Conservation (phyloP, 306 rosid genomes). For the Cucurbita moschata region DNA sequence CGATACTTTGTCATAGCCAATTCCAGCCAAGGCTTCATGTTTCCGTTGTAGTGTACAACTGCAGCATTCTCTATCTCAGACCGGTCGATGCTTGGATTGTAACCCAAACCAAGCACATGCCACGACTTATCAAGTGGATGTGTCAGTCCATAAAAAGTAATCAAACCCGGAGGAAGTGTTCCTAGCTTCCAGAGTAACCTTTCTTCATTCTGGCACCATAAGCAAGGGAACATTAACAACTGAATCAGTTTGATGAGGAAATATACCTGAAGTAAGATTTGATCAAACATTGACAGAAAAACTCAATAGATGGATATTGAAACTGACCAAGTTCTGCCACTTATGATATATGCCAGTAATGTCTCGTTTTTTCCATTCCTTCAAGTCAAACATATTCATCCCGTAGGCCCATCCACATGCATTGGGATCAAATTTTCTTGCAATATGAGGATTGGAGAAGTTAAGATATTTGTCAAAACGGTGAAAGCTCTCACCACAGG, state of each 20-base stretch:
- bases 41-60: conserved; percentile 87
- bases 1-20: conserved; percentile 86
- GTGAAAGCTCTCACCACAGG: conserved; percentile 95
- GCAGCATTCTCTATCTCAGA: conserved; percentile 69
- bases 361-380: conserved; percentile 84
- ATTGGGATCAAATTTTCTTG: conserved; percentile 86
- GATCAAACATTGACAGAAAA: background rate
- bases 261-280: background rate
- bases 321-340: conserved; percentile 93
- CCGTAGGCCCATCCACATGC: conserved; percentile 99
- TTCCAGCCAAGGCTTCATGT: conserved; percentile 97
- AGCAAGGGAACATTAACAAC: background rate
- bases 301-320: background rate
- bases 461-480: conserved; percentile 92
- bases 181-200: conserved; percentile 94
- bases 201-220: conserved; percentile 63
- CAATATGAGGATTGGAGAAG: conserved; percentile 85
- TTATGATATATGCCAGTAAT: conserved; percentile 96
- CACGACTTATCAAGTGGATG: conserved; percentile 81
- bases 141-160: conserved; percentile 84
- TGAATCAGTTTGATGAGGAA: background rate
- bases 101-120: conserved; percentile 99
- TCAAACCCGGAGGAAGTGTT: conserved; percentile 89
- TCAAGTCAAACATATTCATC: conserved; percentile 88
- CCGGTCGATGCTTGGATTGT: conserved; percentile 76